Evolutionary conservation across 352 stramenopile species (phyloP).

Genomic region (Phytophthora nicotianae): DNA sequence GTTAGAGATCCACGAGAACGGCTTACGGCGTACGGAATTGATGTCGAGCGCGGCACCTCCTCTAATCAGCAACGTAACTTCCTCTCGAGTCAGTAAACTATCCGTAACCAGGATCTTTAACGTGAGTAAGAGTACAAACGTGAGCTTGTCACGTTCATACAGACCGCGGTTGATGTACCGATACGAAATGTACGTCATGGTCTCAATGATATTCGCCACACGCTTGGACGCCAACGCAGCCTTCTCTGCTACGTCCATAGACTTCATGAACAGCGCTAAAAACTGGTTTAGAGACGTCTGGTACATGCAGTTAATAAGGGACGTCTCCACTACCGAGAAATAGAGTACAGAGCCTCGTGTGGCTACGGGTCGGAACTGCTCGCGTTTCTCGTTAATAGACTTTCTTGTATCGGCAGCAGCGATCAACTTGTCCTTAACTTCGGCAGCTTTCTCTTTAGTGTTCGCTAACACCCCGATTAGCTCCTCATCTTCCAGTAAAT

Average conservation of each 20-base stretch:
- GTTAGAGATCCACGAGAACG: constrained; percentile 98
- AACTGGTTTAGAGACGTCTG: constrained; percentile 99
- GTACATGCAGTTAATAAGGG: constrained; percentile 99
- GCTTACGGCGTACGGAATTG: constrained; percentile 95
- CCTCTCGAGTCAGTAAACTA: constrained; percentile 90
- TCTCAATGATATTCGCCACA: constrained; percentile 99
- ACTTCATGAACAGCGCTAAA: constrained; percentile 97
- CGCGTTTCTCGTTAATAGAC: constrained; percentile 98
- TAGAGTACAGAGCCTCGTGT: constrained; percentile 97
- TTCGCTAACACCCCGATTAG: constrained; percentile 98
- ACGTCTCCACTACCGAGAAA: constrained; percentile 99
- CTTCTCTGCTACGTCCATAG: constrained; percentile 97
- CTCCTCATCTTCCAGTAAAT: constrained; percentile 98
- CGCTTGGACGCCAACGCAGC: constrained; percentile 97
- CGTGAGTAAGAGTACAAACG: constrained; percentile 97
- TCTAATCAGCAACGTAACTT: constrained; percentile 96
- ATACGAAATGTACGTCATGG: constrained; percentile 99
- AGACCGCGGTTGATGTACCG: constrained; percentile 98
- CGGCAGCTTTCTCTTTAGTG: constrained; percentile 98
- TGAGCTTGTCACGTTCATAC: constrained; percentile 98
- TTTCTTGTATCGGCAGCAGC: constrained; percentile 96
- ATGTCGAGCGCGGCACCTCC: constrained; percentile 97
- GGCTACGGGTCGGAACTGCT: constrained; percentile 98
- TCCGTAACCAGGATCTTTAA: constrained; percentile 98
- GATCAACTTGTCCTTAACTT: constrained; percentile 98